Conservation (phyloP, 2,329 filamentous ascomycete genomes). For the Paecilomyces variotii region DNA sequence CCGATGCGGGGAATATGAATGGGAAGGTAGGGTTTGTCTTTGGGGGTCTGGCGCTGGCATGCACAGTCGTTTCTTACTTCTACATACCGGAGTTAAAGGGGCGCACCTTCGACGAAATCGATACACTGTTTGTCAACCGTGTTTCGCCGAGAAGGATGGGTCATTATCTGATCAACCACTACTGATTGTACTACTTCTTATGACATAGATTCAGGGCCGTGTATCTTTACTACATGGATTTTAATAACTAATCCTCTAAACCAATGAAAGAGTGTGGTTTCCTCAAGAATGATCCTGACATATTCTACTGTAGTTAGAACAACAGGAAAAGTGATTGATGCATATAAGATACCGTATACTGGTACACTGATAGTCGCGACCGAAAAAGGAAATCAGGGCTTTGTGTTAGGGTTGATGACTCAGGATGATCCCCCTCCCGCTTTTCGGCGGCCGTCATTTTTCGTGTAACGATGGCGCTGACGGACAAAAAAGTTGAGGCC, state of each 20-base stretch:
- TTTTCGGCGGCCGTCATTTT: slow-evolving; percentile 19
- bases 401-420: slow-evolving; percentile 24
- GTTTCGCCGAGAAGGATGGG: slow-evolving; percentile 14
- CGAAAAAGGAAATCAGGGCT: slow-evolving; percentile 14
- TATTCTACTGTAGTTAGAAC: too few species aligned
- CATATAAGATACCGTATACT: not conserved
- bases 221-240: not conserved
- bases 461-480: slow-evolving; percentile 17
- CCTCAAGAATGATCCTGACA: too few species aligned
- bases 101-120: slow-evolving; percentile 21
- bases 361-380: not conserved
- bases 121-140: slow-evolving; percentile 14
- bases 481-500: slow-evolving; percentile 5
- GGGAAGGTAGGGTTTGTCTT: slow-evolving; percentile 25
- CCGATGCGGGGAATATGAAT: slow-evolving; percentile 16
- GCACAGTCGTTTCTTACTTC: slow-evolving; percentile 4
- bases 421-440: slow-evolving; percentile 21
- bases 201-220: not conserved
- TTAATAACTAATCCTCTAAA: not conserved
- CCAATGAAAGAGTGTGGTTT: not conserved
- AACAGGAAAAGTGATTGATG: not conserved
- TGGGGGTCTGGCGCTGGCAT: slow-evolving; percentile 8
- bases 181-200: not conserved
- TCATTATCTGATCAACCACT: slow-evolving; percentile 2
- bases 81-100: slow-evolving; percentile 16